phyloP scores from a whole-genome alignment of 164 flowering plant species.

The Chloranthus sessilifolius region DNA sequence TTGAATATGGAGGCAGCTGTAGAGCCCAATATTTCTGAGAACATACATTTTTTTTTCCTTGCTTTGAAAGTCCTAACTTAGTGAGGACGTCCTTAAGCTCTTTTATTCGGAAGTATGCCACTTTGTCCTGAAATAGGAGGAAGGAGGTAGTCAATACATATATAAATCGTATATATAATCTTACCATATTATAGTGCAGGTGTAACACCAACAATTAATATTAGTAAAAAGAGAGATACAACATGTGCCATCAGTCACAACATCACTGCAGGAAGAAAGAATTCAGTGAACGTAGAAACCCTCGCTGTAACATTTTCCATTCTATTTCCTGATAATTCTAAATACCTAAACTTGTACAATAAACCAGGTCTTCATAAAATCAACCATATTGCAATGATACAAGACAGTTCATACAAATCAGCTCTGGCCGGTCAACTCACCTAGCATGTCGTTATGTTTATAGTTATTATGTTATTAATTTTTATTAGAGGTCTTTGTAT shows the following conservation, averaged over 20 bases:
- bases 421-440: too few species aligned
- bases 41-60: constrained; percentile 86
- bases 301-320: too few species aligned
- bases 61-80: constrained; percentile 70
- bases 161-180: not conserved
- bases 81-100: constrained; percentile 35
- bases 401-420: too few species aligned
- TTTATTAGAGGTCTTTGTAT: too few species aligned
- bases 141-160: not conserved
- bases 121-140: constrained; percentile 23
- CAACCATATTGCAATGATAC: too few species aligned
- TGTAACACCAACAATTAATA: not conserved
- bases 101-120: constrained; percentile 27
- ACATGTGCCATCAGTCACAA: not conserved
- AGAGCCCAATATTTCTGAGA: constrained; percentile 2
- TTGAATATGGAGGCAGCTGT: not conserved
- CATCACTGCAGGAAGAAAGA: not conserved
- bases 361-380: too few species aligned
- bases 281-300: too few species aligned
- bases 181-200: not conserved
- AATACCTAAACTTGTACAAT: too few species aligned
- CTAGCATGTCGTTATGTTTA: too few species aligned
- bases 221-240: not conserved
- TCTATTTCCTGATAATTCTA: too few species aligned
- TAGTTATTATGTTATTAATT: too few species aligned